A percentile compares a stretch with the other conserved stretches of the same genome.
Evolutionary conservation across 176 grass and related monocot genomes (phyloP).

Genomic region (Themeda triandra): DNA sequence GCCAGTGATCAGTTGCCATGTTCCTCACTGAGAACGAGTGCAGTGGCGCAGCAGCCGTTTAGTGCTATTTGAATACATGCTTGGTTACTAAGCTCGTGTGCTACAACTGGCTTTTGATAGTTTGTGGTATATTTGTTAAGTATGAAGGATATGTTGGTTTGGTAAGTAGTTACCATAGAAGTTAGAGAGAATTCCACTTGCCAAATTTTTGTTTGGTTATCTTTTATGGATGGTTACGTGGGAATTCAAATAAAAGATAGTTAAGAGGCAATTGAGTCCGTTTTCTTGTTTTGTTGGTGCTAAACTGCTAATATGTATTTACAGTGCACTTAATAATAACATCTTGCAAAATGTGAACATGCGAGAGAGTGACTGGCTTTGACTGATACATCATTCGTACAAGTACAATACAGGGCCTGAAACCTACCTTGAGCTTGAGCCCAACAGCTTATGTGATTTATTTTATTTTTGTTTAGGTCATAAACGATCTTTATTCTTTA

Average conservation of each 20-base stretch:
- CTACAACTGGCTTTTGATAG: background rate
- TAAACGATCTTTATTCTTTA: background rate
- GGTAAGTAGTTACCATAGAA: background rate
- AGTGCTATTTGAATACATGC: slow-evolving; percentile 18
- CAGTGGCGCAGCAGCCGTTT: background rate
- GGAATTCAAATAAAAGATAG: background rate
- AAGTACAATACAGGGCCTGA: background rate
- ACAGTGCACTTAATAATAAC: background rate
- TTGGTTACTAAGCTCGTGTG: background rate
- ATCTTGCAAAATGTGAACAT: slow-evolving; percentile 4
- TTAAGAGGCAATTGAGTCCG: background rate
- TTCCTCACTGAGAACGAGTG: background rate
- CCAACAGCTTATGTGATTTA: background rate
- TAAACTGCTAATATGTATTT: background rate
- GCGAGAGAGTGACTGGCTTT: background rate
- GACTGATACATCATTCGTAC: background rate
- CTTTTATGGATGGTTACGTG: background rate
- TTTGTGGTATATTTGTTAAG: background rate
- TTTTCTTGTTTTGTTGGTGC: background rate
- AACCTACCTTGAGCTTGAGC: background rate
- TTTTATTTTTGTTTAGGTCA: background rate
- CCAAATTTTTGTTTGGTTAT: background rate
- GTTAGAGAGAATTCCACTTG: background rate
- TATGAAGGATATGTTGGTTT: background rate
- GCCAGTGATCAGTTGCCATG: background rate